phyloP scores from a whole-genome alignment of 78 protist genomes.

The Ministeria vibrans region DNA sequence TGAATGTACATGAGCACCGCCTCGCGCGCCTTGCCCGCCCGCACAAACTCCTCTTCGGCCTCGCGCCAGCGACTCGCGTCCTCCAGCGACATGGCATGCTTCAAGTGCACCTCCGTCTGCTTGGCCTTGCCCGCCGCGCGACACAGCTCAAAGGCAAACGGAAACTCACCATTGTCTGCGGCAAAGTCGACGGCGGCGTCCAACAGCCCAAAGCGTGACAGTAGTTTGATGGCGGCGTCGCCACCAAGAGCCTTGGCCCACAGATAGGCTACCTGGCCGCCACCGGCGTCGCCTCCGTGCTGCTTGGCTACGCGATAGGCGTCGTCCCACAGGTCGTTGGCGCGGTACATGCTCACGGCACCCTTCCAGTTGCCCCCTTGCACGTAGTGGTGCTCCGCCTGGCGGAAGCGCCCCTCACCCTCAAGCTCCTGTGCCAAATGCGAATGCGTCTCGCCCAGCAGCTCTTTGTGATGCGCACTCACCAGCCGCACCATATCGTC shows the following conservation, averaged over 20 bases:
- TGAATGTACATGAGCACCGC: constrained; percentile 81
- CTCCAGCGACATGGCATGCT: constrained; percentile 67
- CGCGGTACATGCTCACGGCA: constrained; percentile 75
- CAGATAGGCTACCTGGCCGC: constrained; percentile 44
- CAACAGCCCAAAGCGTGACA: constrained; percentile 56
- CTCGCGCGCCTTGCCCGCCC: constrained; percentile 65
- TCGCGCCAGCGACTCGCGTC: constrained; percentile 56
- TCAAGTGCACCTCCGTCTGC: constrained; percentile 46
- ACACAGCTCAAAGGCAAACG: not conserved
- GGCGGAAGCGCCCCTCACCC: constrained; percentile 39
- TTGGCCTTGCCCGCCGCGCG: not conserved
- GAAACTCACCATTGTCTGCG: constrained; percentile 17
- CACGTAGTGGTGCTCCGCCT: constrained; percentile 69
- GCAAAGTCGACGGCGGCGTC: constrained; percentile 68
- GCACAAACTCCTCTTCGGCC: constrained; percentile 57
- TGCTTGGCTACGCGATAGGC: constrained; percentile 69
- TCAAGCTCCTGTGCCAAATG: constrained; percentile 70
- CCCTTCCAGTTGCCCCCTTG: constrained; percentile 53
- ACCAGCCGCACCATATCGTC: constrained; percentile 77
- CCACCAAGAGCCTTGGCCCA: constrained; percentile 61
- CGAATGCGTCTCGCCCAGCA: constrained; percentile 58
- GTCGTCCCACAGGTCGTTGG: constrained; percentile 68
- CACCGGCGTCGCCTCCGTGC: constrained; percentile 53
- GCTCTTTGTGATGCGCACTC: constrained; percentile 29
- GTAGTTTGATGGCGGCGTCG: constrained; percentile 67